Evolutionary conservation across 257 asterid species (phyloP), one percentile per base, ranked within the genome.

Genomic region (Solanum megistacrolobum): DNA sequence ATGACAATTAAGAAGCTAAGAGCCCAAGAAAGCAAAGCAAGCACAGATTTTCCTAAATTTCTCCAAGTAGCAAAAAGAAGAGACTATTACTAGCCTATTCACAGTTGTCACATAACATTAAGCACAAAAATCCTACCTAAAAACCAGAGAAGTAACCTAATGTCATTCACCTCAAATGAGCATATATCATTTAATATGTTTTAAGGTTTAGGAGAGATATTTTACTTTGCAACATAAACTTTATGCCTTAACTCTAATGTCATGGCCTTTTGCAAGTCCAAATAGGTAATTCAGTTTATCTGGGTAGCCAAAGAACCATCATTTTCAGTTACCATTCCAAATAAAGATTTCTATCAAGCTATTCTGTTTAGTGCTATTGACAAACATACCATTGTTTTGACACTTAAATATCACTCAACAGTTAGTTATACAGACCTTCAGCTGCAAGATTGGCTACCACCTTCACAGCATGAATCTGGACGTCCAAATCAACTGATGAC

Each of bases 371-470:
- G 35, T n/a, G 36, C 7, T 23, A 32, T 32, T 35, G 25, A 43
- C 31, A 36, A 25, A 16, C 76, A 18, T 16, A 55, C 25, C 35
- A 31, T 73, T 81, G 73, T 29, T 60, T 75, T 68, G 52, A 62
- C 52, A 34, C 84, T 39, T 66, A 7, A 52, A 36, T 66, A 41
- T 71, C 60, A 60, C 76, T 43, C 31, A 36, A 48, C 6, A 31
- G 43, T 82, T 18, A 48, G 71, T 20, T 48, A 18, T 48, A 82
- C 86, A 36, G 92, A 96, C 99, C 99, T 94, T 95, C 98, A 43
- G 99, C 98, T 83, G 99, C 99, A 88, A 96, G 98, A 89, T 96
- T 96, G 76, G 99, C 99, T 32, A 96, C 98, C 89, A 96, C 98
- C 92, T 96, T 96, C 89, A 94, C 99, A 31, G 99, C 99, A 86